Base-by-base conservation (phyloP, 305 asterid species). In the Rubia tinctorum region DNA sequence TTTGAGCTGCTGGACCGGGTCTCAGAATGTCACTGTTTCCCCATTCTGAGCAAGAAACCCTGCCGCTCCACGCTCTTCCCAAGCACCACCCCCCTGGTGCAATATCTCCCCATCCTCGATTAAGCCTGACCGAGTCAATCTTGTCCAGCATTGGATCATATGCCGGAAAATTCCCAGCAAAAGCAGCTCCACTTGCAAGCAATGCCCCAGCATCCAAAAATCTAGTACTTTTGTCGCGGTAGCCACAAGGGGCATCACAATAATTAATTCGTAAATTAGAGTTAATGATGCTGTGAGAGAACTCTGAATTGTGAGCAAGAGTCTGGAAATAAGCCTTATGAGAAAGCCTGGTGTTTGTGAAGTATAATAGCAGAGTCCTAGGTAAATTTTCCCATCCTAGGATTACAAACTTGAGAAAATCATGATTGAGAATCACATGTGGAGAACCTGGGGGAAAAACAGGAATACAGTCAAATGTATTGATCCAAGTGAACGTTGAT, bases 51-150 rank as follows among this genome's bases (percentile, higher is more conserved):
- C 87, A 83, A 45, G 87, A 76, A 68, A 78, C 82, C 44, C 77
- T 25, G 64, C 73, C 73, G 75, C 80, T 71, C 68, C 83, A 75
- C 22, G 79, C 18, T 71, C 73, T 74, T 47, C 85, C 87, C 55
- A 83, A 68, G 73, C 87, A 83, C 87, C 87, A 83, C 2, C 82
- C 87, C 18, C 87, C 87, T 8, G 87, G 85, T 40, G 82, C 45
- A 63, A 78, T 69, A 72, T 45, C 71, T 56, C 79, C 73, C 20
- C 43, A 62, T 13, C 77, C 73, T 14, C 82, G 76, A 37, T 74
- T 76, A 30, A 83, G 87, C 66, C 74, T 59, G 68, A 71, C 78
- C 6, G 78, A 75, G 65, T 83, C 87, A 74, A 83, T 81, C 81
- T 56, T 45, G 72, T 81, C 85, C 76, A 78, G 39, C 42, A 72